Evolutionary conservation across 108 stramenopile species (phyloP), one percentile per base, ranked within the genome.

Genomic region (Schizochytrium sp.): DNA sequence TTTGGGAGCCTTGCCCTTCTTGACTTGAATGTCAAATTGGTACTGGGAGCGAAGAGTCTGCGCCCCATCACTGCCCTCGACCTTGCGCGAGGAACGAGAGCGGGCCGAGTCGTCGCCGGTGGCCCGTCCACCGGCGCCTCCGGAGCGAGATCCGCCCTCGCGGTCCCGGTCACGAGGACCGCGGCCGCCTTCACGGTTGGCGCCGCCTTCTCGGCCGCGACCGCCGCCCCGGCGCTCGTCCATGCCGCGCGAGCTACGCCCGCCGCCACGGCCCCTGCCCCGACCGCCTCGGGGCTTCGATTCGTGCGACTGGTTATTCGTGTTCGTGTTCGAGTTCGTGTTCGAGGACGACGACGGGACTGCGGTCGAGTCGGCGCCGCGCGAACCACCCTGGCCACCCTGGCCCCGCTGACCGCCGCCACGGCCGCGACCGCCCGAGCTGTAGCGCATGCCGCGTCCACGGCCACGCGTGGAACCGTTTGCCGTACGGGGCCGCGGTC

Each of bases 31-130:
- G n/a, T 83, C 76, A 34, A 83, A 83, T 16, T 47, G 45, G 51
- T 83, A 83, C 76, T 83, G 76, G 25, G 48, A 47, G 10, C 76
- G 6, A 25, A 83, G 51, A 18, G 76, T 83, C 12, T 53, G 76
- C 0, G 76, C 76, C 19, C 76, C 76, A 83, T 83, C 76, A 23
- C 76, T 83, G 3, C 76, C 76, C 76, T 83, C 76, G 23, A 83
- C 76, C 51, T 83, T 83, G n/a, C 76, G 76, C n/a, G 76, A 83
- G 25, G 12, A 6, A 23, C 34, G 63, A 3, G 34, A 41, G 34
- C 34, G 63, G 25, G 14, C 63, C 0, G 34, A 1, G 25, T 28
- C 41, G 8, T 69, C 41, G 34, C 41, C 63, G 14, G 25, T 69
- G 34, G 76, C 14, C 48, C 28, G 44, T 83, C 18, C 76, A 69